Conservation (phyloP, 257 asterid genomes). For the Haberlea rhodopensis region DNA sequence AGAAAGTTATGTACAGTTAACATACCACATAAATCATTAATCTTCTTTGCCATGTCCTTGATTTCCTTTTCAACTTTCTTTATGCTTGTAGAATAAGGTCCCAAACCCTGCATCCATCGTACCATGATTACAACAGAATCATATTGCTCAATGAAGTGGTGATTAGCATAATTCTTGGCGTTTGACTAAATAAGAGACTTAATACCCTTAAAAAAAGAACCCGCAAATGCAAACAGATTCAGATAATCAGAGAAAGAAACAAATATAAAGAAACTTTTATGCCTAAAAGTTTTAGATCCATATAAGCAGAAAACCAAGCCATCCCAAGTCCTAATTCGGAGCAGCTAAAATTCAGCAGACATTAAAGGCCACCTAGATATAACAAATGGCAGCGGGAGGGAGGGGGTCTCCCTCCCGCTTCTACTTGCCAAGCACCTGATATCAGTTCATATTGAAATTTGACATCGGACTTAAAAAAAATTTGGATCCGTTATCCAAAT, state of each 20-base stretch:
- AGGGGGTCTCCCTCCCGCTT: not conserved
- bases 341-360: not conserved
- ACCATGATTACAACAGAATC: not conserved
- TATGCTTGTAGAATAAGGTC: constrained; percentile 81
- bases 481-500: not conserved
- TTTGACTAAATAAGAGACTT: not conserved
- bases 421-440: not conserved
- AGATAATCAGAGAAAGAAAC: not conserved
- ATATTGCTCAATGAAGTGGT: not conserved
- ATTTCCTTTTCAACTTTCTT: constrained; percentile 86
- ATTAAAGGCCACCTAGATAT: not conserved
- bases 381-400: not conserved
- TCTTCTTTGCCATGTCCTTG: constrained; percentile 88
- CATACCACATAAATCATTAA: constrained; percentile 86
- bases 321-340: not conserved
- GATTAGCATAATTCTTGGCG: not conserved
- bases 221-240: not conserved
- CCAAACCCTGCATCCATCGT: constrained; percentile 62
- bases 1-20: constrained; percentile 4
- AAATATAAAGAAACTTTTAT: not conserved
- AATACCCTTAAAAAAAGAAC: not conserved
- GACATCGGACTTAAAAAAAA: not conserved
- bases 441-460: not conserved
- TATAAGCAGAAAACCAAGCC: too few relatives aligned
- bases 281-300: not conserved